Evolutionary conservation across 768 basidiomycete genomes (phyloP), one percentile per base, ranked within the genome.

Genomic region (Mycena venus): DNA sequence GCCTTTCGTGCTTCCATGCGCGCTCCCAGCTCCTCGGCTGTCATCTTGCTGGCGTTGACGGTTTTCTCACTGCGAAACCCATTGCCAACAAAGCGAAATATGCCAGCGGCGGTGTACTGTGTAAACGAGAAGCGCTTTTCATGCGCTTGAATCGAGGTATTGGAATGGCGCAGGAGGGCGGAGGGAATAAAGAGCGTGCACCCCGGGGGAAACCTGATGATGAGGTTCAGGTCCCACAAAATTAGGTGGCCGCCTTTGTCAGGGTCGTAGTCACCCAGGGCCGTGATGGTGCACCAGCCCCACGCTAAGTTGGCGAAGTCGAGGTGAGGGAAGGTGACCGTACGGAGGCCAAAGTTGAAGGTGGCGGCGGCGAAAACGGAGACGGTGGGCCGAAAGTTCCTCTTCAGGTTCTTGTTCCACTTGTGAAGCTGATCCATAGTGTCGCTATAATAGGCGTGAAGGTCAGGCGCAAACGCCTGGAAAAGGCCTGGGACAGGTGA

Each of bases 301-400:
- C 34, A 77, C 0, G 81, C 74, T 0, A 82, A 51, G 34, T 86
- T 85, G 0, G 19, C 55, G 27, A 17, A 58, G 49, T 86, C 84
- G 0, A 68, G 74, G 40, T 85, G 84, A 1, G 74, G 71, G 0
- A 47, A 7, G 0, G 77, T 79, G 0, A 77, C 51, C 0, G 78
- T 79, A 0, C 49, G 34, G 0, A 76, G 75, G 0, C 83, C 84
- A 11, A 84, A 75, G 63, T 86, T 85, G 74, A 85, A 78, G 0
- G 80, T 82, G 0, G 67, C 51, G 0, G 75, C 69, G 0, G 81
- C 68, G 27, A 82, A 85, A 1, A 82, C 60, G 6, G 67, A 68
- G 32, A 58, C 14, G 3, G 11, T 2, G 9, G 12, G 3, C 4
- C 19, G 10, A 32, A 69, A 69, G 68, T 47, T 60, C 4, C 42